Percentiles rank a stretch among this genome's conserved stretches.
Conservation (phyloP, 176 grass and related monocot species). For the Microstegium vimineum region DNA sequence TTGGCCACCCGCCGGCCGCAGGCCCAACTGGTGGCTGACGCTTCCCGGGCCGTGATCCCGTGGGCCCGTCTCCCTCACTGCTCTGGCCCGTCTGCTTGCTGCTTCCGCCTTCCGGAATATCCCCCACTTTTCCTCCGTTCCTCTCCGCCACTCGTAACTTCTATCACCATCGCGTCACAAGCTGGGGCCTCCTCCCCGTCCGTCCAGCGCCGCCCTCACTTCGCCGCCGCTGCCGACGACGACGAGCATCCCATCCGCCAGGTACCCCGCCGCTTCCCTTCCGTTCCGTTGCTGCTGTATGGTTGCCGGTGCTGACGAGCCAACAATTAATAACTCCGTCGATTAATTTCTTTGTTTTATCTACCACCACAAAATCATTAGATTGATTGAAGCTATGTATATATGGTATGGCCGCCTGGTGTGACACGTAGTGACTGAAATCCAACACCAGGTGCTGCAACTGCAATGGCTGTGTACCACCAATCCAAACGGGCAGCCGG, state of each 20-base stretch:
- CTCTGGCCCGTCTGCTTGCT: no score
- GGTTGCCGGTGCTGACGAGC: background rate
- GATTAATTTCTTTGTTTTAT: background rate
- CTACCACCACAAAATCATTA: background rate
- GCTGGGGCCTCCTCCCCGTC: background rate
- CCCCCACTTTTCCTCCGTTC: background rate
- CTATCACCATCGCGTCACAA: background rate
- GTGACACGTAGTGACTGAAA: background rate
- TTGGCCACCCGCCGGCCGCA: background rate
- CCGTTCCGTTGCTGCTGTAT: background rate
- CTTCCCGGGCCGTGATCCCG: background rate
- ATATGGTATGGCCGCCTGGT: background rate
- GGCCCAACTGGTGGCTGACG: slow-evolving; percentile 22
- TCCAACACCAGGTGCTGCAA: background rate
- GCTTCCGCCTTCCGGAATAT: background rate
- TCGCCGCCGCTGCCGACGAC: background rate
- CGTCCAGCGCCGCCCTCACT: background rate
- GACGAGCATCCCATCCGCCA: background rate
- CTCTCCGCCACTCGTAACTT: background rate
- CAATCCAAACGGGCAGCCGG: background rate
- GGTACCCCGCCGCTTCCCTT: background rate
- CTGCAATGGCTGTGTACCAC: background rate
- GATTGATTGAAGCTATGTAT: background rate
- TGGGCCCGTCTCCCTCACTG: background rate
- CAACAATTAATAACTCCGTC: background rate